phyloP scores from a whole-genome alignment of 176 grass and related monocot genomes.

The Poa annua region DNA sequence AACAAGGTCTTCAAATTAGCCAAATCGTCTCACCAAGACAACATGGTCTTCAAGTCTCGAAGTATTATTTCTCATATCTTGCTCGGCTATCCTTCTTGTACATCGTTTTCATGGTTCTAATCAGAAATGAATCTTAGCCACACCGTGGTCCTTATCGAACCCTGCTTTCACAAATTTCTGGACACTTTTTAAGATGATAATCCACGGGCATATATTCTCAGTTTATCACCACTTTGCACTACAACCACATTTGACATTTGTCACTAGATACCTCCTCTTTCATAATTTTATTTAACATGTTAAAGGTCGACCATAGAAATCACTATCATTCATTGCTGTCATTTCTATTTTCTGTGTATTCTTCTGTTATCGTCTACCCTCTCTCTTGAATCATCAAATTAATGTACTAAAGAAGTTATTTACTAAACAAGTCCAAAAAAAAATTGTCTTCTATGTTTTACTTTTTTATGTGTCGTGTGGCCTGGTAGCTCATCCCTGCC shows the following conservation, averaged over 20 bases:
- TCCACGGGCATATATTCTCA: neutral
- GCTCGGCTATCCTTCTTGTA: neutral
- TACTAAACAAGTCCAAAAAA: too few species aligned
- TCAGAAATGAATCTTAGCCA: conserved; percentile 38
- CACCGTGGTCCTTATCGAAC: conserved; percentile 34
- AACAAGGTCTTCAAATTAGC: conserved; percentile 1
- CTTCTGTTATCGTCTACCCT: conserved; percentile 19
- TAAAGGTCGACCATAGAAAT: conserved; percentile 49
- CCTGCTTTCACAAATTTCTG: conserved; percentile 28
- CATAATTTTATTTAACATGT: conserved; percentile 13
- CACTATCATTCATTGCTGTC: conserved; percentile 5
- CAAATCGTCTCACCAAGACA: neutral
- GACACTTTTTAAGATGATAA: conserved; percentile 27
- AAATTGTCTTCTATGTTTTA: neutral
- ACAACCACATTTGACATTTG: conserved; percentile 38
- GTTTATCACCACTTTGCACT: conserved; percentile 31
- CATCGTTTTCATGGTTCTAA: conserved; percentile 44
- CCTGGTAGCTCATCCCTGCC: conserved; percentile 44
- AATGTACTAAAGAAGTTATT: conserved; percentile 9
- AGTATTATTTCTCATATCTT: conserved; percentile 4
- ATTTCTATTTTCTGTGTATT: neutral
- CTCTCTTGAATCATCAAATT: conserved; percentile 36
- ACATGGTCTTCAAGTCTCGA: neutral
- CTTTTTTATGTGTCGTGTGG: conserved; percentile 34
- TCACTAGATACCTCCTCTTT: conserved; percentile 31